A percentile compares a stretch with the other conserved stretches of the same genome.
Evolutionary conservation across 208 protist species (phyloP).

Genomic region (Wallacemonas sp.): DNA sequence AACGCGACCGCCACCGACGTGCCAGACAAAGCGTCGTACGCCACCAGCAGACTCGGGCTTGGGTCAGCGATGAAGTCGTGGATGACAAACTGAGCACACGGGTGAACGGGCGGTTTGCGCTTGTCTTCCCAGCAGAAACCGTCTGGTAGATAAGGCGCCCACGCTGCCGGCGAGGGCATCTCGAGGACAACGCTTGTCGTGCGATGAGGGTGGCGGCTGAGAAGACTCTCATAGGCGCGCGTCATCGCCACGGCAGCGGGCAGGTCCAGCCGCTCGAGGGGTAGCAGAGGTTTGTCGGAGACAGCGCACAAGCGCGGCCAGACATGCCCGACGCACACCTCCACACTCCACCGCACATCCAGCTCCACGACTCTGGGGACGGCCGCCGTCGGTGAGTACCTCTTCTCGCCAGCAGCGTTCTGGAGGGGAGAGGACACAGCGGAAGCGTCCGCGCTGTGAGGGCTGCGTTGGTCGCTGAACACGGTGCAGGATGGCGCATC

Average conservation of each 20-base stretch:
- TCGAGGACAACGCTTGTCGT: conserved; percentile 40
- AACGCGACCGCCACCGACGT: conserved; percentile 28
- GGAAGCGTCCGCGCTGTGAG: too few species aligned
- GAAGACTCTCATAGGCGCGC: conserved; percentile 43
- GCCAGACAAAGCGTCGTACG: conserved; percentile 36
- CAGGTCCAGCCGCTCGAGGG: conserved; percentile 33
- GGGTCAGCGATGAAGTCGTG: conserved; percentile 55
- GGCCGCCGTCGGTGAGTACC: not conserved
- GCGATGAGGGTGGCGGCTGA: conserved; percentile 27
- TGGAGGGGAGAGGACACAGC: too few species aligned
- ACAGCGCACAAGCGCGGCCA: conserved; percentile 42
- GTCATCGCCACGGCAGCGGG: conserved; percentile 26
- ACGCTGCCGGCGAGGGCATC: not conserved
- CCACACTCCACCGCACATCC: conserved; percentile 31
- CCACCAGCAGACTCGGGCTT: conserved; percentile 45
- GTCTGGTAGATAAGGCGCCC: conserved; percentile 6
- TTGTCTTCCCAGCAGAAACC: not conserved
- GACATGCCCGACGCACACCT: conserved; percentile 21
- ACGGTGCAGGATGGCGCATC: conserved; percentile 24
- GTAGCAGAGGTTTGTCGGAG: conserved; percentile 34
- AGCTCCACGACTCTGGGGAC: conserved; percentile 29
- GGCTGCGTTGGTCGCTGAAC: too few species aligned
- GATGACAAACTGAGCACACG: conserved; percentile 23
- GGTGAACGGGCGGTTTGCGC: not conserved
- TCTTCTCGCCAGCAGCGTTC: too few species aligned